Conservation (phyloP, 2,329 filamentous ascomycete species). For the Colletotrichum musicola region DNA sequence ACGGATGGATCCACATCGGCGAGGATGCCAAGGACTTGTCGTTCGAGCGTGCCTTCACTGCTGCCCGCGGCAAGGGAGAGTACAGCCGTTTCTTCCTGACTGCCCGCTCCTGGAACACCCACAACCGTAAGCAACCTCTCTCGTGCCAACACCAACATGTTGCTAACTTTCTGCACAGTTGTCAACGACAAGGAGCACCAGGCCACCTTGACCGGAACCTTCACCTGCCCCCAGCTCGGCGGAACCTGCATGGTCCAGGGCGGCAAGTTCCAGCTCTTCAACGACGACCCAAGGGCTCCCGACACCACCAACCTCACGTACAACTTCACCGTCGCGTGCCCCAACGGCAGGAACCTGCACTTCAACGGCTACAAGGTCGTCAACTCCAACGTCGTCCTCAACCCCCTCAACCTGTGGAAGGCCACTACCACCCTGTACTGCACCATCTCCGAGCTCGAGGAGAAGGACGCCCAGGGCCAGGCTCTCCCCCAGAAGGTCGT, state of each 20-base stretch:
- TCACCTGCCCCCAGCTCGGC: slow-evolving; percentile 65
- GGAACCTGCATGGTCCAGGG: slow-evolving; percentile 72
- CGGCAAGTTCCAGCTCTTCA: slow-evolving; percentile 71
- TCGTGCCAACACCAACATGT: too few relatives aligned
- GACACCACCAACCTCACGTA: slow-evolving; percentile 73
- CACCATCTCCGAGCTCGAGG: slow-evolving; percentile 60
- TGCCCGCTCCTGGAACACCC: slow-evolving; percentile 66
- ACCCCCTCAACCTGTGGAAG: slow-evolving; percentile 68
- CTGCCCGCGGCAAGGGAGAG: slow-evolving; percentile 65
- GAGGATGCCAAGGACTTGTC: slow-evolving; percentile 59
- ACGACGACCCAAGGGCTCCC: slow-evolving; percentile 63
- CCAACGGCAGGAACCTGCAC: slow-evolving; percentile 63
- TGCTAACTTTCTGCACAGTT: slow-evolving; percentile 49
- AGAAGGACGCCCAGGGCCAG: slow-evolving; percentile 39
- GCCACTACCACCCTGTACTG: slow-evolving; percentile 74
- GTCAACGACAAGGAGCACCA: slow-evolving; percentile 62
- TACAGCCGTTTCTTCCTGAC: slow-evolving; percentile 70
- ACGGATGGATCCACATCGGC: slow-evolving; percentile 68
- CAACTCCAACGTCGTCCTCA: slow-evolving; percentile 70
- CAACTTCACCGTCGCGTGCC: slow-evolving; percentile 70
- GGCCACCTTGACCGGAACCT: slow-evolving; percentile 69
- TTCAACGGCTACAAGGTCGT: slow-evolving; percentile 74
- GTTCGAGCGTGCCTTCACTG: slow-evolving; percentile 65
- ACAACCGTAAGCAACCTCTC: slow-evolving; percentile 38
- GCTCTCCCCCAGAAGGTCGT: slow-evolving; percentile 56